Evolutionary conservation across 345 rosid species (phyloP).

Genomic region (Durio zibethinus): DNA sequence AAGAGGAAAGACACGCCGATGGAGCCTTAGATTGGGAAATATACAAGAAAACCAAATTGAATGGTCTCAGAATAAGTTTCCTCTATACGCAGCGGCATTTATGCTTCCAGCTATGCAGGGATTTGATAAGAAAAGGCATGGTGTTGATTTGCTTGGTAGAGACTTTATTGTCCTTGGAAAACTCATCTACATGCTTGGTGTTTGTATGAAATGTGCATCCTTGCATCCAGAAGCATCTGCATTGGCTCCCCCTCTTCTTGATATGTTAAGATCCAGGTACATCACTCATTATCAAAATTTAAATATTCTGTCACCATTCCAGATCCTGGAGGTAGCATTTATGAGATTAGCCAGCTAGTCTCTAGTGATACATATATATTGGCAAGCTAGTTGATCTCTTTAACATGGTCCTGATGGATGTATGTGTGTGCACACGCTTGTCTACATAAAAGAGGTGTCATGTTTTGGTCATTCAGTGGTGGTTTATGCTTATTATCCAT

Average conservation of each 20-base stretch:
- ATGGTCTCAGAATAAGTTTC: slow-evolving; percentile 74
- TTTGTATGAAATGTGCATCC: slow-evolving; percentile 79
- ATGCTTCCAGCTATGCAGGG: slow-evolving; percentile 99
- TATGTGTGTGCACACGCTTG: background rate
- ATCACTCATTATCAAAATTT: background rate
- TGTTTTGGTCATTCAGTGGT: background rate
- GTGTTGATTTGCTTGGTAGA: slow-evolving; percentile 93
- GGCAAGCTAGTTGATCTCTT: background rate
- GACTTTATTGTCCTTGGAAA: slow-evolving; percentile 93
- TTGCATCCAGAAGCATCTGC: slow-evolving; percentile 96
- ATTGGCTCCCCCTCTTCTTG: slow-evolving; percentile 73
- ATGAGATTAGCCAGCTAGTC: background rate
- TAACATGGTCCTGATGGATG: background rate
- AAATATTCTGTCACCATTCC: background rate
- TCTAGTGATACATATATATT: background rate
- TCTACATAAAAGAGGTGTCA: background rate
- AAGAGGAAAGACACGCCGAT: slow-evolving; percentile 80
- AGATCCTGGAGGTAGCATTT: slow-evolving; percentile 4
- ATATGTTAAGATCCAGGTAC: slow-evolving; percentile 85
- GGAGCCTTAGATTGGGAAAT: slow-evolving; percentile 61
- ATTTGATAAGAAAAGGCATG: slow-evolving; percentile 86
- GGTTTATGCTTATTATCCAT: background rate
- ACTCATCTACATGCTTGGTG: slow-evolving; percentile 89
- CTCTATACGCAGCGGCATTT: slow-evolving; percentile 83
- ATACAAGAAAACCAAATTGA: slow-evolving; percentile 43